Evolutionary conservation across 257 asterid genomes (phyloP).

Genomic region (Solanum tacnaense): DNA sequence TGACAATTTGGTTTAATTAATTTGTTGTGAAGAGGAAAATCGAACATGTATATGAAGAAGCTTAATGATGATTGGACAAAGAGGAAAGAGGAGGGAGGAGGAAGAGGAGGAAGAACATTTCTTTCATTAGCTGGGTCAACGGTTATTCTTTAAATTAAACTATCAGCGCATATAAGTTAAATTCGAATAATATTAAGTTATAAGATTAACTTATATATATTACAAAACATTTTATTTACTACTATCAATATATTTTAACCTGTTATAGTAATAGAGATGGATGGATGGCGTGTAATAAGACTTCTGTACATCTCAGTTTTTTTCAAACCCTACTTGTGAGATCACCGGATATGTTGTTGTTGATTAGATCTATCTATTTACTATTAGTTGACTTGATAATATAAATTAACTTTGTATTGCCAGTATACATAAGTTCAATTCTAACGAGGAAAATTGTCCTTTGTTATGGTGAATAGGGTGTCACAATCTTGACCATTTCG

Average conservation of each 20-base stretch:
- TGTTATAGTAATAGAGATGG: neutral
- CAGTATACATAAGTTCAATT: neutral
- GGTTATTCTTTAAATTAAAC: neutral
- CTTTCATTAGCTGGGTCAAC: neutral
- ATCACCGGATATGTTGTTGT: neutral
- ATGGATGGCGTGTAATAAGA: neutral
- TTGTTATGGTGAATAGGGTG: slow-evolving; percentile 40
- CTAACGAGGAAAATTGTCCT: neutral
- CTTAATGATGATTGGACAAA: neutral
- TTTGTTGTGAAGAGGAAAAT: slow-evolving; percentile 1
- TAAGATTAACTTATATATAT: neutral
- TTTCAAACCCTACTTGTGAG: neutral
- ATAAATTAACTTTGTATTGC: neutral
- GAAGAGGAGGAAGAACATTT: neutral
- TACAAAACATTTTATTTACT: too few relatives aligned
- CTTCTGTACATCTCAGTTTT: neutral
- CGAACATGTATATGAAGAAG: neutral
- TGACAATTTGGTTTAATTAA: neutral
- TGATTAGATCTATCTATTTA: neutral
- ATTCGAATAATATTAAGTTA: neutral
- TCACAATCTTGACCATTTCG: slow-evolving; percentile 57
- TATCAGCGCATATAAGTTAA: neutral
- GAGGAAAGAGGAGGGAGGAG: neutral
- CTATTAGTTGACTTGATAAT: neutral
- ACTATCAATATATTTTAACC: neutral